Evolutionary conservation across 1,284 basidiomycete genomes (phyloP).

Genomic region (Macrocystidia cucumis): DNA sequence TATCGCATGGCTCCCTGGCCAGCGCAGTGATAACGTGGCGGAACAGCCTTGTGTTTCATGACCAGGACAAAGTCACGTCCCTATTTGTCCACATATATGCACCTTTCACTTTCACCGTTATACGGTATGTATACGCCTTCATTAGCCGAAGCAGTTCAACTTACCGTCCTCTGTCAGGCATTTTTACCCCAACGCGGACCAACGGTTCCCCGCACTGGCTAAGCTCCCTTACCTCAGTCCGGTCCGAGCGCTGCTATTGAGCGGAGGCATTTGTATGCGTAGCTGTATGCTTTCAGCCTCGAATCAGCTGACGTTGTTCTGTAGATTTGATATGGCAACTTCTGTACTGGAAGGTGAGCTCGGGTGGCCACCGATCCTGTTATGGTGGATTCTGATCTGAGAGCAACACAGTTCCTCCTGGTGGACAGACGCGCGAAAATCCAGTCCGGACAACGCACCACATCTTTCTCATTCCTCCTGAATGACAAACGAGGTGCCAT

Average conservation of each 20-base stretch:
- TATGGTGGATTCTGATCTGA: conserved; percentile 1
- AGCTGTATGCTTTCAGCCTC: conserved; percentile 7
- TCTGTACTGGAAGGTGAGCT: conserved; percentile 78
- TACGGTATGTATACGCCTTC: conserved; percentile 51
- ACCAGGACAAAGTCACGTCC: conserved; percentile 88
- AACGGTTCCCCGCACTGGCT: conserved; percentile 76
- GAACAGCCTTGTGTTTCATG: conserved; percentile 95
- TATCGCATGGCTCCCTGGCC: conserved; percentile 84
- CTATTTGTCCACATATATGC: conserved; percentile 89
- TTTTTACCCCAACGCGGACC: conserved; percentile 70
- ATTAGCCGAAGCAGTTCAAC: conserved; percentile 3
- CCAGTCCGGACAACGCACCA: conserved; percentile 79
- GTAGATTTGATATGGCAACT: conserved; percentile 84
- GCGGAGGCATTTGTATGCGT: conserved; percentile 64
- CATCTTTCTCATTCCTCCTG: conserved; percentile 78
- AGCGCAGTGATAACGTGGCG: conserved; percentile 95
- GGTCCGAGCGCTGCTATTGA: conserved; percentile 55
- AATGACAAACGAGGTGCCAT: conserved; percentile 83
- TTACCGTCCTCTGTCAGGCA: conserved; percentile 43
- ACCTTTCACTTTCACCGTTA: conserved; percentile 81
- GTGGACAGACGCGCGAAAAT: conserved; percentile 82
- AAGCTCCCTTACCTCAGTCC: conserved; percentile 61
- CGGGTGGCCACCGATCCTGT: conserved; percentile 1
- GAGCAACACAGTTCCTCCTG: conserved; percentile 78
- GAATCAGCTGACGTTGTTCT: conserved; percentile 8